Conservation (phyloP, 805 yeast genomes). For the Pichia cabralensis region DNA sequence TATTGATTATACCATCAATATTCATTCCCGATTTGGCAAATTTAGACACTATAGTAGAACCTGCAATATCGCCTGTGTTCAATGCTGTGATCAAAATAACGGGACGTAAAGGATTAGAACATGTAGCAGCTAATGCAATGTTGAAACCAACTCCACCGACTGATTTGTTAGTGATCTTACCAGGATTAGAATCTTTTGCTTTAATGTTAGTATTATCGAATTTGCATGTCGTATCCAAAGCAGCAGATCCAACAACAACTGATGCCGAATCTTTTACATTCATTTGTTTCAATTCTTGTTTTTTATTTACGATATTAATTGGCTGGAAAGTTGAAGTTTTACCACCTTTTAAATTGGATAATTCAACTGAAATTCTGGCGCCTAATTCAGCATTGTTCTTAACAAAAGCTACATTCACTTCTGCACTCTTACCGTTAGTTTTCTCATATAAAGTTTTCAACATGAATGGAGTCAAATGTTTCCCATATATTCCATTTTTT, state of each 20-base stretch:
- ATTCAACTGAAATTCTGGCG: conserved; percentile 50
- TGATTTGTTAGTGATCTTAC: conserved; percentile 36
- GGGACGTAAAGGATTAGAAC: conserved; percentile 23
- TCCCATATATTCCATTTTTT: conserved; percentile 47
- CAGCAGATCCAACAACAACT: conserved; percentile 63
- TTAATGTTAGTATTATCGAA: conserved; percentile 21
- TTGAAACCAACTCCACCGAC: conserved; percentile 85
- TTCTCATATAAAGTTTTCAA: conserved; percentile 51
- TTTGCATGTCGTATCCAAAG: conserved; percentile 59
- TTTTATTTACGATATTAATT: neutral
- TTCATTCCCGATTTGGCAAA: conserved; percentile 24
- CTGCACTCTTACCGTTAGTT: conserved; percentile 64
- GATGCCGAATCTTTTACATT: conserved; percentile 16
- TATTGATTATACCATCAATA: conserved; percentile 30
- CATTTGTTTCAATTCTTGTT: neutral
- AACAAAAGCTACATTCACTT: conserved; percentile 66
- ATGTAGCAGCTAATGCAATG: conserved; percentile 46
- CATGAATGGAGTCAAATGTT: conserved; percentile 71
- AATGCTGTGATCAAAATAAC: conserved; percentile 42
- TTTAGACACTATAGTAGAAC: conserved; percentile 28
- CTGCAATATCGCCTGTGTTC: conserved; percentile 46
- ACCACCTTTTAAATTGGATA: conserved; percentile 28
- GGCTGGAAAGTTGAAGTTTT: neutral
- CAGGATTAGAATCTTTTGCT: conserved; percentile 66
- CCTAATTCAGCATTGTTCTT: conserved; percentile 66